These are phyloP conservation scores for Raddia guianensis DNA, from an alignment of 176 grass and related monocot species.

Conservation along the genomic window DNA sequence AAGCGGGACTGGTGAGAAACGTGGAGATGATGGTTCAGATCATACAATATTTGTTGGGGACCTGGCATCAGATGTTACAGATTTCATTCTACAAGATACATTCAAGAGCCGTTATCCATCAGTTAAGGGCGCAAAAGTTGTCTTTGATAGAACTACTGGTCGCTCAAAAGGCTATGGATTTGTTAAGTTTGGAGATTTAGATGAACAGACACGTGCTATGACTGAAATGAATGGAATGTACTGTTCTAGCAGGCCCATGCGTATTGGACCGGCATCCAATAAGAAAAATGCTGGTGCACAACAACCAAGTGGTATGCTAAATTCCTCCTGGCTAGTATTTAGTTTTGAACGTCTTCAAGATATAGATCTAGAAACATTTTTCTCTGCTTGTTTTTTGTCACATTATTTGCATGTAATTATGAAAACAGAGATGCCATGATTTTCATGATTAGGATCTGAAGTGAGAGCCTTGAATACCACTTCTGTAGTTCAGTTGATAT, in stretches of 20 bases:
- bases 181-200: constrained; percentile 69
- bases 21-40: constrained; percentile 57
- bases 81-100: constrained; percentile 72
- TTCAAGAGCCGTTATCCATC: constrained; percentile 76
- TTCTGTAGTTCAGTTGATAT: not conserved
- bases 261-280: constrained; percentile 65
- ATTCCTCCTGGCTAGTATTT: not conserved
- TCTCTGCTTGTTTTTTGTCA: not conserved
- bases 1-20: constrained; percentile 55
- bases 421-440: not conserved
- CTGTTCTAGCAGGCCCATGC: constrained; percentile 70
- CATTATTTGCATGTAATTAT: not conserved
- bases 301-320: constrained; percentile 49
- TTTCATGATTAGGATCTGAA: not conserved
- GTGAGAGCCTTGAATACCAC: not conserved
- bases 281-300: constrained; percentile 53
- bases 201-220: constrained; percentile 74
- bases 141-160: constrained; percentile 57
- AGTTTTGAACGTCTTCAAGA: constrained; percentile 11
- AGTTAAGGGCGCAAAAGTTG: constrained; percentile 80
- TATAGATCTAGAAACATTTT: not conserved
- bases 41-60: constrained; percentile 76
- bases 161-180: constrained; percentile 88
- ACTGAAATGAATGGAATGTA: constrained; percentile 85
- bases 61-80: constrained; percentile 80